Evolutionary conservation across 176 grass and related monocot species (phyloP).

Genomic region (Aegilops speltoides): DNA sequence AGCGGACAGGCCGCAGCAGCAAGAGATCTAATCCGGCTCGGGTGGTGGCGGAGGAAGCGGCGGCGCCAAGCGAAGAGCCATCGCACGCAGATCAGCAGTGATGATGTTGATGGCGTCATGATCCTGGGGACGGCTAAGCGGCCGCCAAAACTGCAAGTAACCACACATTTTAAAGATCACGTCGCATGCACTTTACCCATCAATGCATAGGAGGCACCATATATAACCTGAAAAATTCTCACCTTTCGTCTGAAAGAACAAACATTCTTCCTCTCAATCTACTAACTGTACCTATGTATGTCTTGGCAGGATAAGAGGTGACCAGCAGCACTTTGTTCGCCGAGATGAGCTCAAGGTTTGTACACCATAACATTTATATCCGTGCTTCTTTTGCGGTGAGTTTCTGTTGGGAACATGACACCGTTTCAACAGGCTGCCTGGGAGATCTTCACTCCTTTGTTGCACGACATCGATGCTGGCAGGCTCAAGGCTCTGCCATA

Average conservation of each 20-base stretch:
- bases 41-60: too few relatives aligned
- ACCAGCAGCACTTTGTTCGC: constrained; percentile 96
- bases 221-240: not conserved
- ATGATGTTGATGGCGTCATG: too few relatives aligned
- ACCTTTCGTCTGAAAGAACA: not conserved
- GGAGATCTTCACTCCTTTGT: constrained; percentile 92
- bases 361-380: not conserved
- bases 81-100: too few relatives aligned
- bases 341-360: constrained; percentile 89
- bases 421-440: constrained; percentile 69
- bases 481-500: constrained; percentile 70
- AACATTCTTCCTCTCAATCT: not conserved
- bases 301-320: constrained; percentile 84
- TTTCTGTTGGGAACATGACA: not conserved
- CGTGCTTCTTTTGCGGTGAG: not conserved
- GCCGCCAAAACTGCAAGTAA: too few relatives aligned
- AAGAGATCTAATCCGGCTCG: too few relatives aligned
- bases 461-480: constrained; percentile 81
- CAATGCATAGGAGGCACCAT: not conserved
- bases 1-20: too few relatives aligned
- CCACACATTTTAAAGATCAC: too few relatives aligned
- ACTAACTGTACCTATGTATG: not conserved
- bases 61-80: too few relatives aligned
- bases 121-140: too few relatives aligned
- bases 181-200: not conserved